Conservation (phyloP, 371 early-diverging fungal species). For the Mucor piriformis region DNA sequence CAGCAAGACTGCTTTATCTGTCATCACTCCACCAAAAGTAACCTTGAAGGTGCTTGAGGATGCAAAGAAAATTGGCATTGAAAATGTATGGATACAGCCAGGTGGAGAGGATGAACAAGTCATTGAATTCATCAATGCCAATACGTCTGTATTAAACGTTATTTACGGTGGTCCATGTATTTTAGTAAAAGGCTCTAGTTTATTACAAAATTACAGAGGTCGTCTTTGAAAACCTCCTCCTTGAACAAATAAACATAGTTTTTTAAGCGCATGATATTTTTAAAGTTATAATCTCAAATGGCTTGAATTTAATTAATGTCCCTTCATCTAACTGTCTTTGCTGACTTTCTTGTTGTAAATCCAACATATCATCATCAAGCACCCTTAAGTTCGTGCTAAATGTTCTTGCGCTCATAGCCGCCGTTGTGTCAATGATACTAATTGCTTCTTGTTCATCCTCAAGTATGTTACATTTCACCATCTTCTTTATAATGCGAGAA, state of each 20-base stretch:
- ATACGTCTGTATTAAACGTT: slow-evolving; percentile 49
- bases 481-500: slow-evolving; percentile 50
- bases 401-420: slow-evolving; percentile 23
- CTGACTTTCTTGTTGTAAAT: slow-evolving; percentile 37
- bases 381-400: slow-evolving; percentile 45
- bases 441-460: slow-evolving; percentile 65
- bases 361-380: slow-evolving; percentile 43
- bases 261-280: slow-evolving; percentile 36
- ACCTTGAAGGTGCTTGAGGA: slow-evolving; percentile 65
- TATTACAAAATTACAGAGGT: slow-evolving; percentile 14
- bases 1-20: slow-evolving; percentile 57
- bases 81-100: slow-evolving; percentile 82
- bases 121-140: slow-evolving; percentile 45
- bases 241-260: not conserved
- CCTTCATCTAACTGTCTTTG: slow-evolving; percentile 37
- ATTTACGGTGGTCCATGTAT: slow-evolving; percentile 80
- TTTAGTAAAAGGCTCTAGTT: slow-evolving; percentile 58
- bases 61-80: slow-evolving; percentile 67
- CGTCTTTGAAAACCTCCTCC: not conserved
- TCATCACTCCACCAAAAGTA: slow-evolving; percentile 81
- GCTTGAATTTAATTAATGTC: slow-evolving; percentile 50
- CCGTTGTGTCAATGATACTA: slow-evolving; percentile 17
- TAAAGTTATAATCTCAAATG: slow-evolving; percentile 68
- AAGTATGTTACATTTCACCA: slow-evolving; percentile 74
- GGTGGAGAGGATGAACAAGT: slow-evolving; percentile 69